A percentile compares a stretch with the other conserved stretches of the same genome.
Evolutionary conservation across 768 basidiomycete genomes (phyloP).

Genomic region (Hygrocybe punicea): DNA sequence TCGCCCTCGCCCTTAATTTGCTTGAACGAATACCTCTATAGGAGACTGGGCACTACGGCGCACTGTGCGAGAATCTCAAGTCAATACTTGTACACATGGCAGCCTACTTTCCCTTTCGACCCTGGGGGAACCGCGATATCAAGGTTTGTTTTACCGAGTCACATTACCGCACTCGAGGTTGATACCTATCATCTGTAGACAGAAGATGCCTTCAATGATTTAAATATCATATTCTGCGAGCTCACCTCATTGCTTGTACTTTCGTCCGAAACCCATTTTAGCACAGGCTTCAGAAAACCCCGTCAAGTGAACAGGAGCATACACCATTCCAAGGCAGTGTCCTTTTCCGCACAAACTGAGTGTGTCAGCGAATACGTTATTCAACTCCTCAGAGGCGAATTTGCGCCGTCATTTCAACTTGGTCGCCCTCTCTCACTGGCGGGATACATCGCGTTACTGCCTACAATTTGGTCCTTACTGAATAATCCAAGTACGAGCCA

Average conservation of each 20-base stretch:
- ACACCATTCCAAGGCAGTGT: not conserved
- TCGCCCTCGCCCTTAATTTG: not conserved
- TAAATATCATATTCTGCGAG: slow-evolving; percentile 78
- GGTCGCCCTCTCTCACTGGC: slow-evolving; percentile 49
- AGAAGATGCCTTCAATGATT: slow-evolving; percentile 63
- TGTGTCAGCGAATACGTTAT: slow-evolving; percentile 60
- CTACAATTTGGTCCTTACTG: slow-evolving; percentile 75
- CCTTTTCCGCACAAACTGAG: slow-evolving; percentile 40
- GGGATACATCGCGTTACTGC: slow-evolving; percentile 66
- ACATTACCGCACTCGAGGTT: not conserved
- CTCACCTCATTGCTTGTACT: slow-evolving; percentile 63
- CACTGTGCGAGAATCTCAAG: slow-evolving; percentile 48
- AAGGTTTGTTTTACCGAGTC: slow-evolving; percentile 43
- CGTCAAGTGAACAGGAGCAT: slow-evolving; percentile 16
- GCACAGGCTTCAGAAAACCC: slow-evolving; percentile 19
- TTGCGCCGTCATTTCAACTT: slow-evolving; percentile 37
- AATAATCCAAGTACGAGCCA: slow-evolving; percentile 37
- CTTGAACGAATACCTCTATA: not conserved
- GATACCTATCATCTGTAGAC: slow-evolving; percentile 39
- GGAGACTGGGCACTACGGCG: slow-evolving; percentile 5
- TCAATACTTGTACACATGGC: slow-evolving; percentile 68
- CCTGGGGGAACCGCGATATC: slow-evolving; percentile 48
- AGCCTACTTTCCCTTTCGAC: slow-evolving; percentile 79
- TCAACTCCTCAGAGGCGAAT: slow-evolving; percentile 53
- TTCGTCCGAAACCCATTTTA: slow-evolving; percentile 24